Base-by-base conservation (phyloP, 2,329 filamentous ascomycete genomes). In the Cladorrhinum sp. region DNA sequence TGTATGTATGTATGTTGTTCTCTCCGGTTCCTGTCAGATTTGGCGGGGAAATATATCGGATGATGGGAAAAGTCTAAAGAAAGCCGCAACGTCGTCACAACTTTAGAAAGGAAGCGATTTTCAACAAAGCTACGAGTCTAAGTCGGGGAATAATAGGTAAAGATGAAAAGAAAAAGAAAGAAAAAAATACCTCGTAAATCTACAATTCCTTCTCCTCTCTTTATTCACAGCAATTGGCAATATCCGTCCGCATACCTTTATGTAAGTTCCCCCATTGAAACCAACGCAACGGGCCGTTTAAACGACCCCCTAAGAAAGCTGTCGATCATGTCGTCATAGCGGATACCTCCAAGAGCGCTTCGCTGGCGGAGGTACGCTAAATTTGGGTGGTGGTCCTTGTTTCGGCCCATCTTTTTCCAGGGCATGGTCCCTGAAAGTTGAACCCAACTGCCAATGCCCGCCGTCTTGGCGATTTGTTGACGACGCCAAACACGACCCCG, bases 301-400 rank as follows among this genome's bases (percentile, higher is more conserved):
- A n/a, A 42, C 16, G 36, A 42, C 10, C 36, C 36, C 36, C 16
- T 42, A 42, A 46, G 18, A 18, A 8, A 10, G n/a, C n/a, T n/a
- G 24, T 57, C 54, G 39, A 30, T 48, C 39, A 57, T 57, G 54
- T 57, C 54, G 54, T 57, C 54, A 57, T 57, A 49, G 42, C 42
- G 42, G 42, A 21, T 46, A 18, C 42, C 42, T 9, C 4, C 12
- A 36, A n/a, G n/a, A n/a, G n/a, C n/a, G 12, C 33, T 36, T 36
- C 26, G 26, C 26, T 30, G 14, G 36, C 16, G 36, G 14, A n/a
- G n/a, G n/a, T n/a, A n/a, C n/a, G n/a, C n/a, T n/a, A n/a, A n/a
- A n/a, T n/a, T n/a, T n/a, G n/a, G n/a, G n/a, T n/a, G n/a, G n/a
- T n/a, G n/a, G n/a, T n/a, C n/a, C n/a, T n/a, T n/a, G n/a, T n/a